Conservation (phyloP, 768 basidiomycete genomes). For the Amanita inopinata region DNA sequence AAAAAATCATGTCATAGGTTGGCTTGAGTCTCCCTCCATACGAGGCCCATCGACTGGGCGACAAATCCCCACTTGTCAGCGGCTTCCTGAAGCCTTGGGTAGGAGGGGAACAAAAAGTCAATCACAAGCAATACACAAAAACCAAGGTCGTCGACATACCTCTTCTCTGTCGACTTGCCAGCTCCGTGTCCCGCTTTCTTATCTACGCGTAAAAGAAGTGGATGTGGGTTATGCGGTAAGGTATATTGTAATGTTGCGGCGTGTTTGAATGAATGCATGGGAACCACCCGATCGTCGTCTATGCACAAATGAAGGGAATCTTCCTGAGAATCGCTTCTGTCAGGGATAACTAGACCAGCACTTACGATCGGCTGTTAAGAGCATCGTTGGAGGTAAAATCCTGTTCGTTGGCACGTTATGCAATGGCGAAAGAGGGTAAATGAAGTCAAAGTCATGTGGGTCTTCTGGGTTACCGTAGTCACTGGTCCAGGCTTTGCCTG, state of each 20-base stretch:
- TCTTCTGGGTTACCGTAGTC: slow-evolving; percentile 75
- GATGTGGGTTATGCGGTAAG: slow-evolving; percentile 56
- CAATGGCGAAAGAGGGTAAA: slow-evolving; percentile 68
- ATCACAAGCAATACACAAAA: not conserved
- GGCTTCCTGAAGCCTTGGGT: slow-evolving; percentile 61
- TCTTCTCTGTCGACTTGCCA: slow-evolving; percentile 67
- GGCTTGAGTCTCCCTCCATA: slow-evolving; percentile 22
- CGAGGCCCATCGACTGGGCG: slow-evolving; percentile 50
- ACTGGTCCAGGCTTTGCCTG: slow-evolving; percentile 66
- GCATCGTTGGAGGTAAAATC: slow-evolving; percentile 55
- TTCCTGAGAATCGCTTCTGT: too few species aligned
- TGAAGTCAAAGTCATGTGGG: slow-evolving; percentile 77
- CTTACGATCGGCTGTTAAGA: slow-evolving; percentile 81
- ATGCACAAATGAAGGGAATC: too few species aligned
- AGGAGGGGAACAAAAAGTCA: too few species aligned
- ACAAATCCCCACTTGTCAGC: slow-evolving; percentile 75
- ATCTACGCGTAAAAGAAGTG: slow-evolving; percentile 68
- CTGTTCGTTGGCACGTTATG: slow-evolving; percentile 64
- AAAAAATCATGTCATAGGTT: slow-evolving; percentile 11
- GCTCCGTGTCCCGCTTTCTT: slow-evolving; percentile 76
- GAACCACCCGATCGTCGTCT: slow-evolving; percentile 86
- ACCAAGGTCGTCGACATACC: slow-evolving; percentile 25
- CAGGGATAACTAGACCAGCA: slow-evolving; percentile 12
- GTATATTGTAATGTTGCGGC: slow-evolving; percentile 69
- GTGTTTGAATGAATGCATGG: slow-evolving; percentile 77